Conservation (phyloP, 1,139 yeast species). For the Lipomyces yarrowii region DNA sequence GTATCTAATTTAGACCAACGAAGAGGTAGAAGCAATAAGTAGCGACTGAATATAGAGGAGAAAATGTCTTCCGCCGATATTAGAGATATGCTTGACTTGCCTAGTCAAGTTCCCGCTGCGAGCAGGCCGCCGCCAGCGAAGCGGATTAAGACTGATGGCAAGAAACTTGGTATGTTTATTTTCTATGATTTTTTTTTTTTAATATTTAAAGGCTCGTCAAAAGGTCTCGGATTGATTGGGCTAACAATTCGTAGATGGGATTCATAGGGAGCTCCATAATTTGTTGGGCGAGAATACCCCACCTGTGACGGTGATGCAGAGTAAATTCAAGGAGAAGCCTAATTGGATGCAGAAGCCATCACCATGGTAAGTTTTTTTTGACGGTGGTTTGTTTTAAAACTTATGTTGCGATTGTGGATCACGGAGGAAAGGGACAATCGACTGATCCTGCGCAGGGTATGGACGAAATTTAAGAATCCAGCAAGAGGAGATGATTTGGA, state of each 20-base stretch:
- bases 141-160: conserved; percentile 38
- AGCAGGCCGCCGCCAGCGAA: conserved; percentile 40
- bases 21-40: neutral
- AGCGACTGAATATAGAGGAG: neutral
- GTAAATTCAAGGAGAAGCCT: conserved; percentile 67
- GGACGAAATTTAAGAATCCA: conserved; percentile 60
- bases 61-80: conserved; percentile 61
- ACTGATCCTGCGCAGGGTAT: conserved; percentile 39
- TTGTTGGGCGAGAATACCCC: conserved; percentile 92
- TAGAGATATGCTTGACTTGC: conserved; percentile 73
- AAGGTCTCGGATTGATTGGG: conserved; percentile 42
- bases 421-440: neutral
- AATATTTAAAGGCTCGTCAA: conserved; percentile 30
- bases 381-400: neutral
- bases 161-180: conserved; percentile 30
- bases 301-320: conserved; percentile 61
- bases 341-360: conserved; percentile 64
- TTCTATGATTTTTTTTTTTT: conserved; percentile 30
- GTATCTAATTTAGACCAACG: neutral
- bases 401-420: neutral
- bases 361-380: conserved; percentile 59
- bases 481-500: conserved; percentile 54
- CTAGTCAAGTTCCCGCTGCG: conserved; percentile 41
- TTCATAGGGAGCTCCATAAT: conserved; percentile 87
- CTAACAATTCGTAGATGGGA: conserved; percentile 55